Percentiles rank a stretch among this genome's conserved stretches.
Evolutionary conservation across 1,284 basidiomycete species (phyloP).

Genomic region (Leccinum griseonigrum): DNA sequence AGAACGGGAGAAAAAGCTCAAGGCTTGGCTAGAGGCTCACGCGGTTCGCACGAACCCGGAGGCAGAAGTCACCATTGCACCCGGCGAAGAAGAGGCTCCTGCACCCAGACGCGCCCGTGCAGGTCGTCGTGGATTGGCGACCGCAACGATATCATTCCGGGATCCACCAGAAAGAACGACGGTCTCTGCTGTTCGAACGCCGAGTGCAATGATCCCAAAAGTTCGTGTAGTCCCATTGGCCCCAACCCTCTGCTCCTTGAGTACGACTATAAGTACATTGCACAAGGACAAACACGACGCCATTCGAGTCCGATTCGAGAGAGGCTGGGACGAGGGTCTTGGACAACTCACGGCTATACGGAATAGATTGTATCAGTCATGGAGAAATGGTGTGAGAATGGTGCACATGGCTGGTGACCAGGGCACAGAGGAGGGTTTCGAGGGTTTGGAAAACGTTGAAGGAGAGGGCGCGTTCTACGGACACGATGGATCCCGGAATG

Average conservation of each 20-base stretch:
- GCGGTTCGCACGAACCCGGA: background rate
- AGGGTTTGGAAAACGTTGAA: constrained; percentile 46
- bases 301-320: constrained; percentile 50
- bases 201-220: constrained; percentile 21
- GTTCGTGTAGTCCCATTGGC: constrained; percentile 44
- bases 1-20: constrained; percentile 58
- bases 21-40: constrained; percentile 45
- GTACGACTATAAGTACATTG: constrained; percentile 37
- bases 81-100: constrained; percentile 1
- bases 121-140: constrained; percentile 53
- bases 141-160: constrained; percentile 55
- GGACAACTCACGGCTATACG: constrained; percentile 43
- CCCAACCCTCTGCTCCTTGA: constrained; percentile 40
- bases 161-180: constrained; percentile 20
- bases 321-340: constrained; percentile 60
- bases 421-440: constrained; percentile 40
- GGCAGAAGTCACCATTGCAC: background rate
- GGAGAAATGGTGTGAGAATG: constrained; percentile 44
- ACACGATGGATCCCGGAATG: constrained; percentile 4
- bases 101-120: constrained; percentile 27
- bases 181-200: constrained; percentile 4
- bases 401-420: constrained; percentile 37
- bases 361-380: constrained; percentile 43
- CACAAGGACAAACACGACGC: constrained; percentile 34
- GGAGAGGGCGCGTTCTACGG: constrained; percentile 26